phyloP scores from a whole-genome alignment of 2,329 filamentous ascomycete species.

The Albifimbria verrucaria region DNA sequence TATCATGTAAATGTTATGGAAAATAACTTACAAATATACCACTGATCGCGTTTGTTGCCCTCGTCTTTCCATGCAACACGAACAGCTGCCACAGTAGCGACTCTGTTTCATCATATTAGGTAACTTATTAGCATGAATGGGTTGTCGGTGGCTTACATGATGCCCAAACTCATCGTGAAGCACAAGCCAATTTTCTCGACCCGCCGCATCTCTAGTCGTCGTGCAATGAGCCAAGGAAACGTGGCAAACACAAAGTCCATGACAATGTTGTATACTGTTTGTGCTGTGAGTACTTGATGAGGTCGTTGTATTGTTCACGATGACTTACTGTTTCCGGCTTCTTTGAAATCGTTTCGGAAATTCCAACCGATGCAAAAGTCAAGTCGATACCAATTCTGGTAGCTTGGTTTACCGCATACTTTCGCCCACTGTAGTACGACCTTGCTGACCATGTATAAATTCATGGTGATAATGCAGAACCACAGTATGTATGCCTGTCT shows the following conservation, averaged over 20 bases:
- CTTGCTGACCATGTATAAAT: conserved; percentile 44
- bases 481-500: conserved; percentile 42
- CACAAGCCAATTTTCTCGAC: conserved; percentile 49
- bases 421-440: conserved; percentile 47
- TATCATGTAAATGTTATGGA: neutral
- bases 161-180: conserved; percentile 47
- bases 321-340: conserved; percentile 45
- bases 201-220: conserved; percentile 42
- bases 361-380: conserved; percentile 38
- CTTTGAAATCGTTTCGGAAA: conserved; percentile 42
- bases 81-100: conserved; percentile 45
- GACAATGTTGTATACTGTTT: conserved; percentile 47
- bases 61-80: conserved; percentile 47
- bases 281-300: neutral
- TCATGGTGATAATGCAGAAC: conserved; percentile 48
- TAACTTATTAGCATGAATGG: rapidly evolving
- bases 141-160: conserved; percentile 28
- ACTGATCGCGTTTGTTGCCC: conserved; percentile 40
- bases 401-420: conserved; percentile 37
- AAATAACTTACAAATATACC: conserved; percentile 39
- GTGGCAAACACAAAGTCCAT: conserved; percentile 50
- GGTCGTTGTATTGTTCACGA: too few relatives aligned
- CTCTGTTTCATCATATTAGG: conserved; percentile 18
- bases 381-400: conserved; percentile 45
- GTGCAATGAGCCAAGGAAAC: conserved; percentile 49